A percentile compares a stretch with the other conserved stretches of the same genome.
Conservation (phyloP, 768 basidiomycete genomes). For the Mycena alexandri region DNA sequence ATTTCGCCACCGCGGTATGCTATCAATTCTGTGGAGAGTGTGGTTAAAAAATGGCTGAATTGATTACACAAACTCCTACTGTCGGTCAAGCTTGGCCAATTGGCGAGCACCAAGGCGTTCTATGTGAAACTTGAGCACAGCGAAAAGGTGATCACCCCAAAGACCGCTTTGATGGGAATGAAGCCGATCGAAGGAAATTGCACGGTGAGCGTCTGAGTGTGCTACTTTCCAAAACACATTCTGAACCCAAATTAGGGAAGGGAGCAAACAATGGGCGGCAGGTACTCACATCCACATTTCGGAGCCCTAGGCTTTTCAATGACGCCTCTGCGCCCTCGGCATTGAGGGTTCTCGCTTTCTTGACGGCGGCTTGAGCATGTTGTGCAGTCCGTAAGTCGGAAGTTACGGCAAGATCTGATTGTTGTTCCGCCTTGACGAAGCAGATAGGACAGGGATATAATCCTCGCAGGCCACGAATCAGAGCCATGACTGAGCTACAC, state of each 20-base stretch:
- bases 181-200: slow-evolving; percentile 54
- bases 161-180: slow-evolving; percentile 52
- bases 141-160: slow-evolving; percentile 49
- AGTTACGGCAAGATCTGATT: too few species aligned
- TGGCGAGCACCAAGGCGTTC: slow-evolving; percentile 29
- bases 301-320: slow-evolving; percentile 41
- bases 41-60: background rate
- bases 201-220: slow-evolving; percentile 49
- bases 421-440: too few species aligned
- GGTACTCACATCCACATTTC: slow-evolving; percentile 40
- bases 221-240: slow-evolving; percentile 56
- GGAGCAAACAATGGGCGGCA: slow-evolving; percentile 5
- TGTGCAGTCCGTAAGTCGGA: background rate
- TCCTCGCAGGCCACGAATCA: slow-evolving; percentile 47
- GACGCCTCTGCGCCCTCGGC: slow-evolving; percentile 37
- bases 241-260: slow-evolving; percentile 37
- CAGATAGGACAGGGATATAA: slow-evolving; percentile 40
- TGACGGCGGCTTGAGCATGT: slow-evolving; percentile 33
- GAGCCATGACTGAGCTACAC: slow-evolving; percentile 53
- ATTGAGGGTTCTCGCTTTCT: slow-evolving; percentile 31
- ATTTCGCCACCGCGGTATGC: slow-evolving; percentile 49
- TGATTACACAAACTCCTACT: slow-evolving; percentile 40
- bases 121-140: slow-evolving; percentile 42
- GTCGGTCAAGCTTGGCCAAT: slow-evolving; percentile 39
- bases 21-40: slow-evolving; percentile 41